phyloP scores from a whole-genome alignment of 441 rosid genomes.

The Aquilaria agallochum region DNA sequence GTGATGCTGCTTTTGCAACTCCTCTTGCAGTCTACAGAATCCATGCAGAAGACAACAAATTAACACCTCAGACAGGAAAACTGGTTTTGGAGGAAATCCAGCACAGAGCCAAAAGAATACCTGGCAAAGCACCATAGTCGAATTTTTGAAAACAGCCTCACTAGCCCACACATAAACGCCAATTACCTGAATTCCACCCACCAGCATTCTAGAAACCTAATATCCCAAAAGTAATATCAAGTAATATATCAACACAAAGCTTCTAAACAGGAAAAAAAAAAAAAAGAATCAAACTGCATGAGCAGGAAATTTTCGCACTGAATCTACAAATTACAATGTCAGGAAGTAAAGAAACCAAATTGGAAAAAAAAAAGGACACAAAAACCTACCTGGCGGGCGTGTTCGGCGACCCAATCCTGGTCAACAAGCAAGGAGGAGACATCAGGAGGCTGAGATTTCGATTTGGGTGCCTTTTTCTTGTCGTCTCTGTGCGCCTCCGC shows the following conservation, averaged over 20 bases:
- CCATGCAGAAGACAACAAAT: neutral
- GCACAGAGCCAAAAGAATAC: conserved; percentile 23
- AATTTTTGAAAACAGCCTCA: conserved; percentile 71
- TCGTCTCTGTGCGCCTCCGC: conserved; percentile 44
- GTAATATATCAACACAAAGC: neutral
- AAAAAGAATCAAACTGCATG: neutral
- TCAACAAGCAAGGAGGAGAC: conserved; percentile 54
- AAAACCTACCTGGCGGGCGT: conserved; percentile 69
- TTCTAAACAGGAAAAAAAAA: neutral
- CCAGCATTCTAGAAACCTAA: conserved; percentile 84
- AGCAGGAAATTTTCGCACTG: neutral
- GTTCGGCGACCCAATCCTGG: conserved; percentile 87
- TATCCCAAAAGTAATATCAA: conserved; percentile 12
- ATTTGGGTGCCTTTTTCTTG: conserved; percentile 48
- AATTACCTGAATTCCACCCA: conserved; percentile 82
- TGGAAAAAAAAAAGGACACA: neutral
- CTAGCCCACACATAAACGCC: conserved; percentile 90
- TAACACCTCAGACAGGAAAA: neutral
- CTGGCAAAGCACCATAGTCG: conserved; percentile 67
- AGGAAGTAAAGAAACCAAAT: neutral
- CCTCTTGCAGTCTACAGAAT: conserved; percentile 61
- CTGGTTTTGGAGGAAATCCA: neutral
- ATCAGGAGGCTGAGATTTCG: conserved; percentile 60
- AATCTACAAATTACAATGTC: conserved; percentile 2
- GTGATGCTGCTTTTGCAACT: conserved; percentile 60